phyloP scores from a whole-genome alignment of 1,284 basidiomycete species.

The Sanghuangporus weigelae region DNA sequence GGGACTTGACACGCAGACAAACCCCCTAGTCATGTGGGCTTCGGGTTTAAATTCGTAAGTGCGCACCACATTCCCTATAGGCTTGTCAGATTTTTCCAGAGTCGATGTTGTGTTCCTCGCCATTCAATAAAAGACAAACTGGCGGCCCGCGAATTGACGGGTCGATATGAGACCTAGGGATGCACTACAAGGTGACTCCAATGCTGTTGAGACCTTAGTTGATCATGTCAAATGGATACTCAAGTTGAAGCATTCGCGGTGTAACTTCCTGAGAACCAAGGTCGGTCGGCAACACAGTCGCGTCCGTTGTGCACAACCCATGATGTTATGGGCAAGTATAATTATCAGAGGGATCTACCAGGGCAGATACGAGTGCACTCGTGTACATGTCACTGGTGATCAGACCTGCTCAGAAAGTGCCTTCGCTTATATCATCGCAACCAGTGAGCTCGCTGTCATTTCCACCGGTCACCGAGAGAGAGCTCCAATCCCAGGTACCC shows the following conservation, averaged over 20 bases:
- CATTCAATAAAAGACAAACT: not conserved
- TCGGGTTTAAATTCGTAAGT: not conserved
- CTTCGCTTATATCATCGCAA: conserved; percentile 22
- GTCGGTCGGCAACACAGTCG: too few species aligned
- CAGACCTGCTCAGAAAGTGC: not conserved
- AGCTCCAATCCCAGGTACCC: conserved; percentile 49
- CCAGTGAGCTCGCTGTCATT: conserved; percentile 31
- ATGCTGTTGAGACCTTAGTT: too few species aligned
- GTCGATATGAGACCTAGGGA: too few species aligned
- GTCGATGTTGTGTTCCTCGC: not conserved
- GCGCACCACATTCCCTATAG: not conserved
- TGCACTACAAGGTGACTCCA: too few species aligned
- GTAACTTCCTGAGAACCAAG: too few species aligned
- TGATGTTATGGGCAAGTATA: too few species aligned
- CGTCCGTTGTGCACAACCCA: too few species aligned
- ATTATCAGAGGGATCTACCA: too few species aligned
- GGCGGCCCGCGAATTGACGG: not conserved
- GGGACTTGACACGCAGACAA: not conserved
- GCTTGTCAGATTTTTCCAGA: not conserved
- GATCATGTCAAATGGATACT: too few species aligned
- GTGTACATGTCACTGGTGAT: not conserved
- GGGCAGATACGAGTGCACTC: too few species aligned
- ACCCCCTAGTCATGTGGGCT: conserved; percentile 15
- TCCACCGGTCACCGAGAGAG: conserved; percentile 43
- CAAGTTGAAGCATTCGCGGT: too few species aligned